These are phyloP conservation scores for Phylloporus gajari DNA, from an alignment of 1,284 basidiomycete genomes.

Conservation along the genomic window DNA sequence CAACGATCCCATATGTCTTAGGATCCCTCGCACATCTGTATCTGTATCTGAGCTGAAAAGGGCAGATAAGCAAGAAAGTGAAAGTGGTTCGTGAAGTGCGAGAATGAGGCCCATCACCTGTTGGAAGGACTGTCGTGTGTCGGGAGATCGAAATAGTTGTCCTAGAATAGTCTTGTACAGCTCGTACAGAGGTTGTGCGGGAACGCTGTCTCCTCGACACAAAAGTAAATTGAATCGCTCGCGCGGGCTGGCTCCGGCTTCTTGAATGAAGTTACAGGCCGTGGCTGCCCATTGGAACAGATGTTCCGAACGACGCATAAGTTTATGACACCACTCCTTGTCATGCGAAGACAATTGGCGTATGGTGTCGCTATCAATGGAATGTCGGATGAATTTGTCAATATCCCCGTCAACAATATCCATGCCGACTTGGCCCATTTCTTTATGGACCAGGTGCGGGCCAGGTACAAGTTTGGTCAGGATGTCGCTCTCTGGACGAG, in stretches of 20 bases:
- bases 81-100: too few relatives aligned
- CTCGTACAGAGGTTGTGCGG: too few relatives aligned
- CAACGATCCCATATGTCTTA: neutral
- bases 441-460: neutral
- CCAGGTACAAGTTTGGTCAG: neutral
- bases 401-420: neutral
- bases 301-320: conserved; percentile 6
- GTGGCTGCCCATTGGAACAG: neutral
- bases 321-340: conserved; percentile 14
- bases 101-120: too few relatives aligned
- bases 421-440: neutral
- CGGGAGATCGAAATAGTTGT: too few relatives aligned
- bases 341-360: neutral
- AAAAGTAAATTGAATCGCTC: neutral
- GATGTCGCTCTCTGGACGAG: neutral
- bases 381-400: neutral
- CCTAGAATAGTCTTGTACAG: too few relatives aligned
- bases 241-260: neutral
- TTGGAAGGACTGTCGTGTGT: too few relatives aligned
- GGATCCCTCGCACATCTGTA: too few relatives aligned
- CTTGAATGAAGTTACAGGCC: neutral
- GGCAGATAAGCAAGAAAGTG: too few relatives aligned
- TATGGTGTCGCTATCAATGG: neutral
- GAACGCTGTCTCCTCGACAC: too few relatives aligned
- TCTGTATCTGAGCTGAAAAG: too few relatives aligned